Base-by-base conservation (phyloP, 2,329 filamentous ascomycete species). In the Trichoderma breve region DNA sequence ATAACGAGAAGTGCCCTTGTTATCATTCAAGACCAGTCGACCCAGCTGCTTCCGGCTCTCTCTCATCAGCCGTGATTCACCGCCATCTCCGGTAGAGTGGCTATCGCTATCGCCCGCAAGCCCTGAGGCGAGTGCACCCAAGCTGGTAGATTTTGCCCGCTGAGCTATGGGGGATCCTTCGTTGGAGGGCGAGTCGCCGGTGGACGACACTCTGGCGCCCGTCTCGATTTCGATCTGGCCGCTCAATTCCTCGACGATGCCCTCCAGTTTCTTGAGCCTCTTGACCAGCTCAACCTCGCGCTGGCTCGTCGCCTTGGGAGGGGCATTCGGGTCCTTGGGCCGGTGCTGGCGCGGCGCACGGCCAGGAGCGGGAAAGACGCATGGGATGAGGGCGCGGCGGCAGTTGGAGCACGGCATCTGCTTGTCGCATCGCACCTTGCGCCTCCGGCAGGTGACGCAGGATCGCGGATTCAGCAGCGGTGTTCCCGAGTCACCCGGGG, bases 351-450 rank as follows among this genome's bases (percentile, higher is more conserved):
- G 86, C 11, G 91, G 92, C 6, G 92, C 91, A 70, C 92, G 87
- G 11, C 92, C 92, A 0, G 92, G 92, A 3, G 91, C 90, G 1
- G 92, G 92, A 78, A 93, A 94, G 63, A 93, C 83, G 80, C 92
- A 94, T 75, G 91, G 88, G 72, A 92, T 92, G 76, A 90, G 84
- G 53, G 90, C 91, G 74, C 91, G 88, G 55, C 88, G 87, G 79
- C 92, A 94, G 79, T 94, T 94, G 76, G 89, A 89, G 80, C 92
- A 94, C 18, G 92, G 91, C 84, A 93, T 89, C 76, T 88, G 86
- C 83, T 94, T 94, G 83, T 94, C 91, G 84, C 92, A 94, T 77
- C 91, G 91, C 70, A 94, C 92, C 80, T 93, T 92, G 73, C 90
- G 84, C 58, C 85, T 83, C 12, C 85, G 82, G 73, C 85, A 86